Conservation (phyloP, 495 filamentous ascomycete species). For the Lophiostoma macrostomum region DNA sequence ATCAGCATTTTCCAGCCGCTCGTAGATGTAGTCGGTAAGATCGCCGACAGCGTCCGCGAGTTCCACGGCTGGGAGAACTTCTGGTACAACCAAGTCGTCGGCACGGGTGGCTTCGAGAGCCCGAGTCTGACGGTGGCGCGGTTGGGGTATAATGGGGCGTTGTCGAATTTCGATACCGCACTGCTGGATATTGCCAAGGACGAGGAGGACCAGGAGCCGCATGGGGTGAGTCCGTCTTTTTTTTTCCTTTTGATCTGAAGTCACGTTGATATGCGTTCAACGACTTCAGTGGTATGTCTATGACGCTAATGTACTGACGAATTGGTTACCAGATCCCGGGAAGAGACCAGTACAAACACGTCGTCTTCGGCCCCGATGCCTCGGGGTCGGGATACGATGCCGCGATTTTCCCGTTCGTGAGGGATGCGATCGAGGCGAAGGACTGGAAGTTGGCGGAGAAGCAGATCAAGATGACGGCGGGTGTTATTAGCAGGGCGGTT, state of each 20-base stretch:
- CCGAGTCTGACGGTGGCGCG: constrained; percentile 61
- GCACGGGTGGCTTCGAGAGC: constrained; percentile 67
- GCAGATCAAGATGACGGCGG: constrained; percentile 69
- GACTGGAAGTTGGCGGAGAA: constrained; percentile 69
- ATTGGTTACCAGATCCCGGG: constrained; percentile 85
- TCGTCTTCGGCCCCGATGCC: constrained; percentile 77
- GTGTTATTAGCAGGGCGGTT: constrained; percentile 63
- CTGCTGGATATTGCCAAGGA: constrained; percentile 65
- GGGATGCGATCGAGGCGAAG: constrained; percentile 70
- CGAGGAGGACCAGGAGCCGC: constrained; percentile 45
- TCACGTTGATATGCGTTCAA: too few relatives aligned
- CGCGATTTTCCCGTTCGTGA: constrained; percentile 77
- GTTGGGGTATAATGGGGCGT: constrained; percentile 56
- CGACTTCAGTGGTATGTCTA: too few relatives aligned
- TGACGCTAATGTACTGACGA: too few relatives aligned
- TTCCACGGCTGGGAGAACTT: constrained; percentile 71
- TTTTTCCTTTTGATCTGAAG: too few relatives aligned
- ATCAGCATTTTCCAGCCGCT: constrained; percentile 50
- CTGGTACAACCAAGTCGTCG: constrained; percentile 68
- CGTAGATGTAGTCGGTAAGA: constrained; percentile 56
- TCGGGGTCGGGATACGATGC: constrained; percentile 70
- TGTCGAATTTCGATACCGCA: constrained; percentile 74
- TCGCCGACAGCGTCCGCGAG: constrained; percentile 55
- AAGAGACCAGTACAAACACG: constrained; percentile 91
- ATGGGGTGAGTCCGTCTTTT: constrained; percentile 64